Percentiles rank a stretch among this genome's conserved stretches.
Conservation (phyloP, 345 rosid species). For the Pugionium dolabratum region DNA sequence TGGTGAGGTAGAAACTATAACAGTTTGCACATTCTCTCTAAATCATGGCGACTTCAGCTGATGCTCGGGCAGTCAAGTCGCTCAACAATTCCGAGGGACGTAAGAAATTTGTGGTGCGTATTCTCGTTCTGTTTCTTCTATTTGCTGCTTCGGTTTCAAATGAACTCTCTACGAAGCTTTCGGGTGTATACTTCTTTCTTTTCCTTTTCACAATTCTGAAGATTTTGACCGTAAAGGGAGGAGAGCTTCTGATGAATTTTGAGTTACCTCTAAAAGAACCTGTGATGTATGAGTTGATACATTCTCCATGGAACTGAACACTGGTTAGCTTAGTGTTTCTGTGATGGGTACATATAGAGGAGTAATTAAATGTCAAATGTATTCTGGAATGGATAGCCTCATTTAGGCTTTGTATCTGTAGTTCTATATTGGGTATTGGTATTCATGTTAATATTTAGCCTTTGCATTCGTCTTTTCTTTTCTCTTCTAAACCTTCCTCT, state of each 20-base stretch:
- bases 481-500: neutral
- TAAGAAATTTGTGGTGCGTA: conserved; percentile 66
- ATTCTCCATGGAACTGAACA: neutral
- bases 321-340: neutral
- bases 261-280: neutral
- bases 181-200: too few relatives aligned
- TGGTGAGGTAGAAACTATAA: conserved; percentile 2
- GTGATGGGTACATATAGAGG: neutral
- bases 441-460: neutral
- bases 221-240: neutral
- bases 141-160: conserved; percentile 3
- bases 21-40: conserved; percentile 3
- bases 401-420: neutral
- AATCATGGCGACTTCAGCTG: conserved; percentile 43
- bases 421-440: neutral
- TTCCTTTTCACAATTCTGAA: neutral
- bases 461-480: conserved; percentile 9
- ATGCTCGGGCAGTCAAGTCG: conserved; percentile 81
- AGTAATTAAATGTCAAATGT: neutral
- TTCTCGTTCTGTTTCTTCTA: conserved; percentile 12
- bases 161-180: neutral
- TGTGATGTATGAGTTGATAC: neutral
- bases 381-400: neutral
- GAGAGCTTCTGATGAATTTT: neutral
- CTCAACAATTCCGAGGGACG: conserved; percentile 74